Evolutionary conservation across 2,329 filamentous ascomycete species (phyloP), one percentile per base, ranked within the genome.

Genomic region (Chrysosphaeria jannelii): DNA sequence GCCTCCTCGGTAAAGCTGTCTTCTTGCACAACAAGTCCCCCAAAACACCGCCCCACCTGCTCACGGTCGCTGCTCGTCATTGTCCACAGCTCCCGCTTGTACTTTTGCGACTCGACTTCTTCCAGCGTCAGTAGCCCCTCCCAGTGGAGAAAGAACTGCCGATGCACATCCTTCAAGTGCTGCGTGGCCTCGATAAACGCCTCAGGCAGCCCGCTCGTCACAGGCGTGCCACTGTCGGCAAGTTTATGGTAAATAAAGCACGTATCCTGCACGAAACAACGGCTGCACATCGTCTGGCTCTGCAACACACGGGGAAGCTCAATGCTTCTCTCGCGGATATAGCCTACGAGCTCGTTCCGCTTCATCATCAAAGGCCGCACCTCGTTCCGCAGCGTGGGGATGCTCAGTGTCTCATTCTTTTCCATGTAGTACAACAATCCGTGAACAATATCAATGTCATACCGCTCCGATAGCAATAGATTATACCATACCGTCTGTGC

Each of bases 341-440:
- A 78, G 33, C 69, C 70, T 3, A 81, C 78, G 10, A 97, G 50
- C 33, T 76, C 64, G 36, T 97, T 97, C 24, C 85, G 69, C 42
- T 90, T 71, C 50, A 93, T 79, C 28, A 97, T 71, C 78, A 97
- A 90, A 35, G 91, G 78, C 18, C 78, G 66, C 24, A 97, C 59
- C 40, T 97, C 85, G 33, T 76, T 68, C 18, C 75, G 62, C 27
- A 93, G 58, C 5, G 75, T 67, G 3, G 78, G 75, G 20, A 97
- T 74, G 12, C 78, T 66, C 33, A 75, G 64, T 8, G 70, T 89
- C 32, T 75, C 68, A 0, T 78, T 81, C 3, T 65, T 75, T 40
- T 93, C 85, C 49, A 90, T 70, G 38, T 97, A 97, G 42, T 91
- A 97, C 8, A 97, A 49, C 26, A 97, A 63, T 6, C 85, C 85